A percentile compares a stretch with the other conserved stretches of the same genome.
phyloP scores from a whole-genome alignment of 805 yeast species.

The Starmera dryadoides region DNA sequence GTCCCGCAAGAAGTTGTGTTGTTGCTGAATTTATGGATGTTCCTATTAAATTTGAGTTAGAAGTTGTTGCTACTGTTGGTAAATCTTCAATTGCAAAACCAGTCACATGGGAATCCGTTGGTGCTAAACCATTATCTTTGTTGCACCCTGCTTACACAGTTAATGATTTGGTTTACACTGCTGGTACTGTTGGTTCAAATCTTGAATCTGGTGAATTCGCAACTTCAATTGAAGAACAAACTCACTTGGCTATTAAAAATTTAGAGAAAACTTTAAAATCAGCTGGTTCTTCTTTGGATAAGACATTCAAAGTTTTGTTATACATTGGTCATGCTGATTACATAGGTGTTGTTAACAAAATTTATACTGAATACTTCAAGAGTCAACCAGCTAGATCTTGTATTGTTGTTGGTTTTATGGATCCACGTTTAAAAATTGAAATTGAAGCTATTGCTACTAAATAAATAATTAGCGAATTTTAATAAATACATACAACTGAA shows the following conservation, averaged over 20 bases:
- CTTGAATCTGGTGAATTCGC: slow-evolving; percentile 26
- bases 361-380: slow-evolving; percentile 33
- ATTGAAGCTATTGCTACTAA: not conserved
- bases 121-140: slow-evolving; percentile 1
- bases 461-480: not conserved
- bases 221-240: slow-evolving; percentile 32
- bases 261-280: slow-evolving; percentile 29
- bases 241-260: slow-evolving; percentile 31
- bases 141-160: slow-evolving; percentile 26
- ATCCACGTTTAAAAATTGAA: not conserved
- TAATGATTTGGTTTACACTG: slow-evolving; percentile 31
- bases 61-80: slow-evolving; percentile 27
- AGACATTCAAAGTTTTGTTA: slow-evolving; percentile 36
- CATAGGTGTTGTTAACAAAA: slow-evolving; percentile 31
- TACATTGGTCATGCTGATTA: slow-evolving; percentile 35
- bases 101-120: not conserved
- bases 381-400: slow-evolving; percentile 42
- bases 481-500: no score
- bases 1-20: slow-evolving; percentile 43
- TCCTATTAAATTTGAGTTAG: slow-evolving; percentile 37
- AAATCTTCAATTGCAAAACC: not conserved
- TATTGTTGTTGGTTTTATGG: slow-evolving; percentile 27
- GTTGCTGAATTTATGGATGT: slow-evolving; percentile 23
- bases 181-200: slow-evolving; percentile 35
- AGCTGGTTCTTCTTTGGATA: slow-evolving; percentile 32